Conservation (phyloP, 2,329 filamentous ascomycete genomes). For the Botryosphaeria dothidea region DNA sequence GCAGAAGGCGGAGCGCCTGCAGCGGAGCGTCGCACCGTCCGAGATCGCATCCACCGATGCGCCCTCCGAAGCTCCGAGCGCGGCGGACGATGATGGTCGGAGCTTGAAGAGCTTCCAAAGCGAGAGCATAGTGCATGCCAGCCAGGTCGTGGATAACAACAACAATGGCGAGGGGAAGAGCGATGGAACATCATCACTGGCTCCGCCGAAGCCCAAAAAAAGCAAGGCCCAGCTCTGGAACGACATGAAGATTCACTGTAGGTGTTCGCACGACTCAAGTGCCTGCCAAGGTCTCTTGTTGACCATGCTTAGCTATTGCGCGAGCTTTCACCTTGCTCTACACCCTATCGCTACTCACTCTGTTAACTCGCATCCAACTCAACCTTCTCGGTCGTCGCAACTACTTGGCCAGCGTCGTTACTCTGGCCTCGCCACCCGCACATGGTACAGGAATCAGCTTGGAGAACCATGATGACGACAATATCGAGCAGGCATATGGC, state of each 20-base stretch:
- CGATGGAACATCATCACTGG: constrained; percentile 21
- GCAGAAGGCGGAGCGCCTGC: constrained; percentile 76
- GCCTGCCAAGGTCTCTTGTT: neutral
- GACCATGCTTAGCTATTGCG: constrained; percentile 69
- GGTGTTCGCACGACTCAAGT: constrained; percentile 35
- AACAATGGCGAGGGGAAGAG: constrained; percentile 54
- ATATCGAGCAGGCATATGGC: constrained; percentile 76
- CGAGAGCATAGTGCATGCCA: constrained; percentile 81
- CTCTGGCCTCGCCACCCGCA: constrained; percentile 72
- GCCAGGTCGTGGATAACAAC: constrained; percentile 63
- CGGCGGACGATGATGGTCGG: constrained; percentile 72
- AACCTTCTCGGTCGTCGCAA: constrained; percentile 94
- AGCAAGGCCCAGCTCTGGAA: constrained; percentile 96
- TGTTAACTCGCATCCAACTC: constrained; percentile 92
- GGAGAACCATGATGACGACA: constrained; percentile 91
- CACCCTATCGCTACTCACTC: constrained; percentile 81
- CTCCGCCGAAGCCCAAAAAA: constrained; percentile 62
- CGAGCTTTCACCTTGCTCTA: constrained; percentile 90
- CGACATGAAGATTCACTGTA: constrained; percentile 93
- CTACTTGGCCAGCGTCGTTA: constrained; percentile 93
- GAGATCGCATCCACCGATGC: constrained; percentile 59
- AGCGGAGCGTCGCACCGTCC: constrained; percentile 58
- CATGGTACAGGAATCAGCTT: constrained; percentile 78
- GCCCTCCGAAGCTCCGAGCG: constrained; percentile 23
- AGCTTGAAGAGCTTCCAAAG: constrained; percentile 76